Conservation (phyloP, 768 basidiomycete genomes). For the Boletus edulis region DNA sequence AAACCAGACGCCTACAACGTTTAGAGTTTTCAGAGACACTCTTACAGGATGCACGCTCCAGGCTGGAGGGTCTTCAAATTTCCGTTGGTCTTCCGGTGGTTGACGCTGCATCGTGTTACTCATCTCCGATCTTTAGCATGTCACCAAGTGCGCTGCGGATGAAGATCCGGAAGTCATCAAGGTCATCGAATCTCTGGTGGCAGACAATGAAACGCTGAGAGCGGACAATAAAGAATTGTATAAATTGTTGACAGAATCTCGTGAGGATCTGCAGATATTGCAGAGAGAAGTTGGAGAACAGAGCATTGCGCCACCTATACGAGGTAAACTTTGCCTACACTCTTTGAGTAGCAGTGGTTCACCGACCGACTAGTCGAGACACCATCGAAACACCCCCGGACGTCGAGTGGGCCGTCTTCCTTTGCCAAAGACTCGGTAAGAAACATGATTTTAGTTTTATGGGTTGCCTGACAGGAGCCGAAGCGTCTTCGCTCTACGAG, state of each 20-base stretch:
- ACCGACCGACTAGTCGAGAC: slow-evolving; percentile 25
- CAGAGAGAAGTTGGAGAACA: slow-evolving; percentile 79
- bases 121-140: slow-evolving; percentile 33
- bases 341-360: background rate
- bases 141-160: slow-evolving; percentile 32
- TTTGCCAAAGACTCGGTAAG: slow-evolving; percentile 43
- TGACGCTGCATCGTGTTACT: slow-evolving; percentile 5
- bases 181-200: slow-evolving; percentile 81
- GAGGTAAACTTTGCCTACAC: slow-evolving; percentile 32
- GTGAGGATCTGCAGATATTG: slow-evolving; percentile 69
- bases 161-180: slow-evolving; percentile 61
- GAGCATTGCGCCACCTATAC: slow-evolving; percentile 46
- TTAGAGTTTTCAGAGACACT: slow-evolving; percentile 67
- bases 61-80: slow-evolving; percentile 58
- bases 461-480: slow-evolving; percentile 23
- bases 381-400: slow-evolving; percentile 39
- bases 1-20: slow-evolving; percentile 57
- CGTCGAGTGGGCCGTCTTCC: slow-evolving; percentile 44
- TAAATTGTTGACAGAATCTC: slow-evolving; percentile 65
- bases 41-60: slow-evolving; percentile 60
- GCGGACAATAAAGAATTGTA: slow-evolving; percentile 81
- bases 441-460: slow-evolving; percentile 29
- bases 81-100: slow-evolving; percentile 41
- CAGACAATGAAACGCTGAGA: slow-evolving; percentile 80
- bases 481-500: slow-evolving; percentile 26